phyloP scores from a whole-genome alignment of 495 filamentous ascomycete genomes.

The Pseudotulostoma volvatum region DNA sequence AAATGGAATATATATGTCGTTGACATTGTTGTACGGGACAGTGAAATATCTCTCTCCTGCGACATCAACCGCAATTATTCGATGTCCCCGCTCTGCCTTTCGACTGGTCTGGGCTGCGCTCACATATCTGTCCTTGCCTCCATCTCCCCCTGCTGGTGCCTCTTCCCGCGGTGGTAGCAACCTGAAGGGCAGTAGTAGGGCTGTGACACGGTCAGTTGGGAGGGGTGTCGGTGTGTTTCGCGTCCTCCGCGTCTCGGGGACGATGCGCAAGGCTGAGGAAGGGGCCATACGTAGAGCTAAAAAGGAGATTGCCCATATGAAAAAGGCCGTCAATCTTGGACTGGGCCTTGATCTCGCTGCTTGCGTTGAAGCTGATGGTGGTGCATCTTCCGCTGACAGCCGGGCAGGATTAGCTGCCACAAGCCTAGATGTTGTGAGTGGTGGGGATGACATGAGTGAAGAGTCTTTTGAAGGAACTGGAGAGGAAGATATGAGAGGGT shows the following conservation, averaged over 20 bases:
- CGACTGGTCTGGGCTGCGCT: constrained; percentile 80
- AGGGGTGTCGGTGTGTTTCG: constrained; percentile 51
- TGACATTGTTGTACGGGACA: constrained; percentile 14
- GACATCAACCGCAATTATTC: constrained; percentile 87
- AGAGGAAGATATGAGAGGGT: constrained; percentile 32
- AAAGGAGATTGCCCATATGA: constrained; percentile 47
- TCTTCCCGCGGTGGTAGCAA: background rate
- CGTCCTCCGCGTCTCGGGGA: constrained; percentile 85
- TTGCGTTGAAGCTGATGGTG: too few species aligned
- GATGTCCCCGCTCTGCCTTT: constrained; percentile 61
- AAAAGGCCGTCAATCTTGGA: constrained; percentile 16
- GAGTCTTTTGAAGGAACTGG: constrained; percentile 26
- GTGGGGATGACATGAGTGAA: constrained; percentile 7
- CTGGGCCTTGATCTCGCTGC: too few species aligned
- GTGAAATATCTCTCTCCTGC: constrained; percentile 86
- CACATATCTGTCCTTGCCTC: constrained; percentile 61
- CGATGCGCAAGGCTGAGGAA: constrained; percentile 81
- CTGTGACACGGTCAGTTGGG: constrained; percentile 19
- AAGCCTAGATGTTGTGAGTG: constrained; percentile 11
- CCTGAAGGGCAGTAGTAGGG: too few species aligned
- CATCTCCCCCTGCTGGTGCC: constrained; percentile 14
- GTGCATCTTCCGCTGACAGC: too few species aligned
- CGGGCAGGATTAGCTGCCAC: constrained; percentile 26
- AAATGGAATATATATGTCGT: constrained; percentile 6
- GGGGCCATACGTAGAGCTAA: constrained; percentile 67